Base-by-base conservation (phyloP, 2,329 filamentous ascomycete genomes). In the Nemania sp. region DNA sequence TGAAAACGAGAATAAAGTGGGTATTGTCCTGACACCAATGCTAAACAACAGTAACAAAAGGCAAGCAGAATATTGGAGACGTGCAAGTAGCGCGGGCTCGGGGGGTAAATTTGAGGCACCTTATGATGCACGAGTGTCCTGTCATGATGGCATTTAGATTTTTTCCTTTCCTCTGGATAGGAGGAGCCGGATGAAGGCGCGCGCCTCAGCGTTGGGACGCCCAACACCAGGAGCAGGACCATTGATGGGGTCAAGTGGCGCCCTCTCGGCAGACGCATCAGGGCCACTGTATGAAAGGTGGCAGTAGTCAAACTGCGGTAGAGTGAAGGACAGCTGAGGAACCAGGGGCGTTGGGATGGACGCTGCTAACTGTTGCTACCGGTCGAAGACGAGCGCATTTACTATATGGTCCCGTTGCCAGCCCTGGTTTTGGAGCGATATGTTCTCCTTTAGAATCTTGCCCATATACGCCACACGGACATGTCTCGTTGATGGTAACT, bases 381-480 rank as follows among this genome's bases (percentile, higher is more conserved):
- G 70, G 56, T 77, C 72, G 64, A 82, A 86, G 48, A 94, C 82
- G 54, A 94, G 76, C 19, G 87, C 91, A 68, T 92, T 94, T 49
- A 96, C 74, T 28, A 94, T 77, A 66, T 94, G 81, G 30, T 85
- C 88, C 56, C 81, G 78, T 63, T 85, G 82, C 89, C 90, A 96
- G 43, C 88, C 88, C 63, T 94, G 88, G 3, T 80, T 79, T 39
- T 77, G 71, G 15, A 96, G 75, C 1, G 86, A 79, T 17, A 81
- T 69, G 49, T 79, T 78, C 60, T 93, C 89, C 60, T 86, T 84
- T 40, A 96, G 79, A 45, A 92, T 82, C 68, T 86, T 90, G 61
- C 92, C 92, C 71, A 94, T 80, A 69, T 96, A 95, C 17, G 84
- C 86, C 54, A 96, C 81, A 49, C 84, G 83, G 45, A 96, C 76